Conservation (phyloP, 2,329 filamentous ascomycete genomes). For the Cadophora gregata region DNA sequence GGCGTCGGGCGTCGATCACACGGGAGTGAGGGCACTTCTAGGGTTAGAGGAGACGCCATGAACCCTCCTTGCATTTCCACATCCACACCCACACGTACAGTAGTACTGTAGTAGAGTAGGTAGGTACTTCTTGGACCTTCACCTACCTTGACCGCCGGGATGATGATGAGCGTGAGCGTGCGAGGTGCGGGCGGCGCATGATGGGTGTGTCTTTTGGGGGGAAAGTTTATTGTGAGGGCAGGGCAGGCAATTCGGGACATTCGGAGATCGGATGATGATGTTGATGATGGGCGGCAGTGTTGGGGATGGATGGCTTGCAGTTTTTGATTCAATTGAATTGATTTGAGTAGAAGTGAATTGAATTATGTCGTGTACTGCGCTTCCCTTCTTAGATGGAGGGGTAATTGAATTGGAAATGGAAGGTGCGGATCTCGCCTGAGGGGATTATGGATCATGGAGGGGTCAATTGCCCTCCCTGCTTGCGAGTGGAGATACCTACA, state of each 20-base stretch:
- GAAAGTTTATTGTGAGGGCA: not conserved
- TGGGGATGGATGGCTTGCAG: not conserved
- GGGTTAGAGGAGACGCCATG: not conserved
- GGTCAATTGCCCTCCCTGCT: not conserved
- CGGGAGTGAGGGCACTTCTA: not conserved
- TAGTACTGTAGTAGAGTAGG: too few species aligned
- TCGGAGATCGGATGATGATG: not conserved
- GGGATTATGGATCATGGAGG: not conserved
- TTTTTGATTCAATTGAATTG: not conserved
- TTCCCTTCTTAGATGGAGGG: not conserved
- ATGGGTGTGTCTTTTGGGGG: not conserved
- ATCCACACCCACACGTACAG: too few species aligned
- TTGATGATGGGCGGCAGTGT: not conserved
- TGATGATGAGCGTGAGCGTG: too few species aligned
- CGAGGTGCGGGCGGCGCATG: slow-evolving; percentile 9
- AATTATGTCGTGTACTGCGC: not conserved
- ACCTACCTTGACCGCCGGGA: slow-evolving; percentile 8
- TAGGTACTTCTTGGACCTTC: too few species aligned
- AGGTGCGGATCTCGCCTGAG: not conserved
- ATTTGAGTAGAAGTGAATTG: not conserved
- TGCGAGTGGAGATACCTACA: not conserved
- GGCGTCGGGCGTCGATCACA: slow-evolving; percentile 3
- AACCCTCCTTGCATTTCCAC: not conserved
- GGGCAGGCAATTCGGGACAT: not conserved
- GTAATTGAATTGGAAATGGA: not conserved